These are phyloP conservation scores for Kodamaea sp. DNA, from an alignment of 1,139 yeast species.

Conservation along the genomic window DNA sequence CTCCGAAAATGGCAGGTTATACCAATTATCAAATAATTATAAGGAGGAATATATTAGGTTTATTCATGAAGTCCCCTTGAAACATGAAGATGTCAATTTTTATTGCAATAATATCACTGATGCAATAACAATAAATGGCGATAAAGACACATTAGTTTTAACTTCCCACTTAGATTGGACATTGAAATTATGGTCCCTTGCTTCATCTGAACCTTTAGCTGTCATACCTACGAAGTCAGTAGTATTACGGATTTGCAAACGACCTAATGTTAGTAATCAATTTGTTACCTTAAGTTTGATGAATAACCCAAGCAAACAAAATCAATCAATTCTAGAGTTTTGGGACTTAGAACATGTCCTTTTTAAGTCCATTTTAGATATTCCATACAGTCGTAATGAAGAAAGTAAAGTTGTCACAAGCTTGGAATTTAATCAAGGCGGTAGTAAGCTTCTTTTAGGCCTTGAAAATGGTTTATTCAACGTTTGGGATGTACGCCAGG, in stretches of 20 bases:
- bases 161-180: slow-evolving; percentile 32
- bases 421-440: slow-evolving; percentile 21
- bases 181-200: slow-evolving; percentile 24
- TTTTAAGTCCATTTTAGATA: slow-evolving; percentile 35
- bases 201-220: slow-evolving; percentile 15
- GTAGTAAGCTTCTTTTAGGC: slow-evolving; percentile 23
- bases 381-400: slow-evolving; percentile 9
- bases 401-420: slow-evolving; percentile 12
- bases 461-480: slow-evolving; percentile 24
- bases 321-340: slow-evolving; percentile 38
- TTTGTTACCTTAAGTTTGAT: slow-evolving; percentile 48
- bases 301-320: slow-evolving; percentile 15
- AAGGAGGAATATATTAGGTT: slow-evolving; percentile 29
- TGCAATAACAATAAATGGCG: slow-evolving; percentile 3
- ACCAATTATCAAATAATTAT: slow-evolving; percentile 29
- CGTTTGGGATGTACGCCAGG: slow-evolving; percentile 19
- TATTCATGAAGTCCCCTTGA: slow-evolving; percentile 18
- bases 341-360: slow-evolving; percentile 49
- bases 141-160: slow-evolving; percentile 13
- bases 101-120: slow-evolving; percentile 8
- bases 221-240: slow-evolving; percentile 35
- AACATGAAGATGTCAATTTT: slow-evolving; percentile 8
- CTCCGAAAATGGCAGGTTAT: slow-evolving; percentile 46
- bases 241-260: slow-evolving; percentile 40
- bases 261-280: slow-evolving; percentile 40